Conservation (phyloP, 192 early-diverging fungal species). For the Pecoramyces ruminantium region DNA sequence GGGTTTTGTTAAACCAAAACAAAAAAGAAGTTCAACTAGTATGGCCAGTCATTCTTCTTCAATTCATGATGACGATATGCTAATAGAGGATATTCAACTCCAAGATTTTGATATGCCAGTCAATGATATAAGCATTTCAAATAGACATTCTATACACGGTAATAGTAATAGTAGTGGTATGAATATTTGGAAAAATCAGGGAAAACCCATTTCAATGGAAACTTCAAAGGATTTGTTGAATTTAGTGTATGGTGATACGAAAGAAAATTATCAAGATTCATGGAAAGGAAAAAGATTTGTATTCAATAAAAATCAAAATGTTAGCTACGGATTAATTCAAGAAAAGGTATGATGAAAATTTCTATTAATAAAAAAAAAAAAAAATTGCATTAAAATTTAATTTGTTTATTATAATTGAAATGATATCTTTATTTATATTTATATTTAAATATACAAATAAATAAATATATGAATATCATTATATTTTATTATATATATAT, state of each 20-base stretch:
- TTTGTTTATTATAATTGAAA: too few species aligned
- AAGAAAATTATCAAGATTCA: background rate
- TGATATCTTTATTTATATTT: too few species aligned
- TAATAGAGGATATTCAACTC: background rate
- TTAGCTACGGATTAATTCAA: conserved; percentile 29
- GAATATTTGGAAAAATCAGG: background rate
- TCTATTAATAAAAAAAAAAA: too few species aligned
- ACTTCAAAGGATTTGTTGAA: background rate
- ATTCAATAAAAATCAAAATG: conserved; percentile 5
- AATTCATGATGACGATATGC: background rate
- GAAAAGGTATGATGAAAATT: too few species aligned
- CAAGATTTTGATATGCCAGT: background rate
- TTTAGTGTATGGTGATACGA: background rate
- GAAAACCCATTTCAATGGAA: background rate
- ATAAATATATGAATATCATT: too few species aligned
- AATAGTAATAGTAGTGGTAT: background rate
- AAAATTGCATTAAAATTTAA: too few species aligned
- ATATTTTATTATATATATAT: too few species aligned
- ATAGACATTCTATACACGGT: background rate
- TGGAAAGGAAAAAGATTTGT: conserved; percentile 24
- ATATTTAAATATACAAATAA: too few species aligned
- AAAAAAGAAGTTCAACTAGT: too few species aligned
- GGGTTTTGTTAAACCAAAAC: too few species aligned
- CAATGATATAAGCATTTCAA: background rate
- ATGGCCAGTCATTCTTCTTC: background rate